A percentile compares a stretch with the other conserved stretches of the same genome.
Conservation (phyloP, 345 rosid species). For the Citrus unshiu region DNA sequence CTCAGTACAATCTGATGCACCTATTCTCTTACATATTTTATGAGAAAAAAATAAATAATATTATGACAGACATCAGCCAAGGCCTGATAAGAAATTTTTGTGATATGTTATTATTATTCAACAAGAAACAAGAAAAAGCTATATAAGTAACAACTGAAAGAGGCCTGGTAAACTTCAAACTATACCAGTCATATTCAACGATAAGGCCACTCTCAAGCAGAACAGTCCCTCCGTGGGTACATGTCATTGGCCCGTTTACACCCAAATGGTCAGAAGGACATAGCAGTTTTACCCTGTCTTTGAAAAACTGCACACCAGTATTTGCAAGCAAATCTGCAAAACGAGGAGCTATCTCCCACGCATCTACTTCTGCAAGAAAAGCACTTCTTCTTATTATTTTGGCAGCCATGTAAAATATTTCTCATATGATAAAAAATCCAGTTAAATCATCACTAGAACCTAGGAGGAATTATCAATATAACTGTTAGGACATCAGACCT, state of each 20-base stretch:
- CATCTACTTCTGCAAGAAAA: conserved; percentile 76
- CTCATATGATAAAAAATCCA: neutral
- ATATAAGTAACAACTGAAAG: too few species aligned
- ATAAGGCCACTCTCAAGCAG: conserved; percentile 76
- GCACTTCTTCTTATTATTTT: neutral
- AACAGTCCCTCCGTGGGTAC: conserved; percentile 70
- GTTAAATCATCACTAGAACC: neutral
- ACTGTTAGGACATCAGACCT: conserved; percentile 42
- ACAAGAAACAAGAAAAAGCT: neutral
- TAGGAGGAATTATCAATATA: conserved; percentile 5
- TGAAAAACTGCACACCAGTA: conserved; percentile 68
- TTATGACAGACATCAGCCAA: neutral
- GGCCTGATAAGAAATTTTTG: neutral
- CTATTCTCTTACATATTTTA: neutral
- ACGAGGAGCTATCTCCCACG: conserved; percentile 96
- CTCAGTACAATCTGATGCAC: neutral
- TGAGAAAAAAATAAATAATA: neutral
- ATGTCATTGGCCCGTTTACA: conserved; percentile 37
- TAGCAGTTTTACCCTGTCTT: conserved; percentile 74
- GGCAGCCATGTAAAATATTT: neutral
- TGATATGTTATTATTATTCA: too few species aligned
- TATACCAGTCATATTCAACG: conserved; percentile 93
- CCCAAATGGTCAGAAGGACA: conserved; percentile 65
- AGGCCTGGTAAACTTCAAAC: conserved; percentile 10
- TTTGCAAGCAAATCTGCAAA: conserved; percentile 78